Percentiles rank a stretch among this genome's conserved stretches.
Conservation (phyloP, 192 early-diverging fungal species). For the Coemansia furcata region DNA sequence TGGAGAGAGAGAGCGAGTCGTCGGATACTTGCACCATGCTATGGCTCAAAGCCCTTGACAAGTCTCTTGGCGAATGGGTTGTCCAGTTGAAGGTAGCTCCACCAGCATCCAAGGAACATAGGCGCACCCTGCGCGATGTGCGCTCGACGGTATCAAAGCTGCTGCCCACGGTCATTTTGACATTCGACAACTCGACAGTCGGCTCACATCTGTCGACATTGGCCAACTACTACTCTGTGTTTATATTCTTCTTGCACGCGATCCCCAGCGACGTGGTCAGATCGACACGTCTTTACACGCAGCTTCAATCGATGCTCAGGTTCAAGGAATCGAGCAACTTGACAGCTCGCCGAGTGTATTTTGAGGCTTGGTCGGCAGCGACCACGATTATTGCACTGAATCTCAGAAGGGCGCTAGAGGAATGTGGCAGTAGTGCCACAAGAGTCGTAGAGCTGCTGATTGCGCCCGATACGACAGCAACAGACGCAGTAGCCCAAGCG, state of each 20-base stretch:
- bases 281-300: conserved; percentile 30
- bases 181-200: conserved; percentile 17
- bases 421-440: conserved; percentile 5
- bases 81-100: conserved; percentile 8
- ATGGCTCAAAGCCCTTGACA: conserved; percentile 38
- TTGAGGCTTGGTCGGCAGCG: conserved; percentile 53
- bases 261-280: conserved; percentile 42
- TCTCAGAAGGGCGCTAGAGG: conserved; percentile 14
- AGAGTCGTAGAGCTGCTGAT: conserved; percentile 7
- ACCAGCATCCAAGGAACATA: conserved; percentile 13
- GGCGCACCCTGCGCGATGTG: conserved; percentile 22
- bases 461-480: neutral
- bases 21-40: conserved; percentile 39
- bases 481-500: neutral
- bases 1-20: conserved; percentile 10
- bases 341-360: conserved; percentile 45
- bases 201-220: conserved; percentile 32
- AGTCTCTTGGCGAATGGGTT: conserved; percentile 21
- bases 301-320: conserved; percentile 45
- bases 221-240: conserved; percentile 51
- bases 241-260: conserved; percentile 53
- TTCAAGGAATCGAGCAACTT: conserved; percentile 41
- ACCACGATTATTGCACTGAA: conserved; percentile 19
- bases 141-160: conserved; percentile 47
- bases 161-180: conserved; percentile 49